phyloP scores from a whole-genome alignment of 257 asterid genomes.

The Solanum infundibuliforme region DNA sequence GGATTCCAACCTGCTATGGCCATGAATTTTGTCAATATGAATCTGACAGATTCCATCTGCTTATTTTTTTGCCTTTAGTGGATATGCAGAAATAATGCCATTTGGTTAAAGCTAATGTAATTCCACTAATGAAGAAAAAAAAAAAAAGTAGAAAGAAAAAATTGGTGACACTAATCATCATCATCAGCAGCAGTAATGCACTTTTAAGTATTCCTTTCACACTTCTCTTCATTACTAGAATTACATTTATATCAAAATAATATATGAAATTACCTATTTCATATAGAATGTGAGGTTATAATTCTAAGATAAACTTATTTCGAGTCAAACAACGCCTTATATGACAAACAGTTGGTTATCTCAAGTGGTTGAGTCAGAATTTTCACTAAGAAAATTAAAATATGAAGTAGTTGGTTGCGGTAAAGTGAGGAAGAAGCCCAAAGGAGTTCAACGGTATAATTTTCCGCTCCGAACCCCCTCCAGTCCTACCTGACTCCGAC shows the following conservation, averaged over 20 bases:
- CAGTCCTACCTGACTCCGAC: neutral
- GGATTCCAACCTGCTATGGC: neutral
- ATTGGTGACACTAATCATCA: neutral
- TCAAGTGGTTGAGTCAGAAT: neutral
- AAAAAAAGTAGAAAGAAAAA: neutral
- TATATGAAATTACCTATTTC: neutral
- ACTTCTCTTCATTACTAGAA: neutral
- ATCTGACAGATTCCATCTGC: neutral
- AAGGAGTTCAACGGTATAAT: too few species aligned
- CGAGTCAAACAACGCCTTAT: neutral
- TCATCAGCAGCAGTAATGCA: neutral
- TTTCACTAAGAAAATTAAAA: neutral
- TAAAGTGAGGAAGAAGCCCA: neutral
- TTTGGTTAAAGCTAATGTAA: neutral
- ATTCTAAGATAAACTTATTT: neutral
- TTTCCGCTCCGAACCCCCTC: neutral
- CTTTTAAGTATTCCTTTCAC: slow-evolving; percentile 7
- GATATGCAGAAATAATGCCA: neutral
- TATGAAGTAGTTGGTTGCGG: neutral
- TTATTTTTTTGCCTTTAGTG: neutral
- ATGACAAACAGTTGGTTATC: neutral
- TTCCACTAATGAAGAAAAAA: neutral
- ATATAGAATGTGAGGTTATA: neutral
- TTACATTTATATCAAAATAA: neutral
- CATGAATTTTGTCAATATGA: neutral